Evolutionary conservation across 2,329 filamentous ascomycete genomes (phyloP), one percentile per base, ranked within the genome.

Genomic region (Fusarium nurragi): DNA sequence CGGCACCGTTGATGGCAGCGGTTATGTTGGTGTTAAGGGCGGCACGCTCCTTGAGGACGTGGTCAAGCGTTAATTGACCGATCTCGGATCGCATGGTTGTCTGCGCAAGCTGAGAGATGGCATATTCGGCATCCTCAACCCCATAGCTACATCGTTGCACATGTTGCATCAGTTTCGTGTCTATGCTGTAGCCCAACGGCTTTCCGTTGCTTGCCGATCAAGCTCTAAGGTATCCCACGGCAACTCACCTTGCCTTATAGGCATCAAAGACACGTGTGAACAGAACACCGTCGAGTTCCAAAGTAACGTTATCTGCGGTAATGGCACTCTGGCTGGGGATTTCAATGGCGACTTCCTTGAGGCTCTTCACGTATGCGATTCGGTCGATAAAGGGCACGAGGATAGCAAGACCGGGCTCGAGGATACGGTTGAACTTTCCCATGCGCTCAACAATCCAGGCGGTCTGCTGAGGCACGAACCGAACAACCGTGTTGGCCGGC

Each of bases 371-470:
- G 77, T 99, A 99, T 71, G 95, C 91, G 77, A 99, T 98, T 63
- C 93, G 90, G 79, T 99, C 95, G 77, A 99, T 81, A 69, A 98
- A 91, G 2, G 95, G 95, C 52, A 95, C 84, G 69, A 99, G 81
- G 64, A 99, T 85, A 21, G 95, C 94, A 63, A 99, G 83, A 55
- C 95, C 95, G 5, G 95, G 95, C 72, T 97, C 88, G 47, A 99
- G 83, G 73, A 99, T 97, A 60, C 94, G 87, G 80, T 92, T 90
- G 82, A 97, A 99, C 79, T 94, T 95, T 73, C 95, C 95, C 95
- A 99, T 99, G 75, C 95, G 94, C 86, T 99, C 95, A 55, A 99
- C 95, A 59, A 99, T 94, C 95, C 95, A 99, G 77, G 95, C 95
- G 71, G 94, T 98, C 83, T 99, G 95, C 80, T 99, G 95, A n/a